Evolutionary conservation across 306 rosid species (phyloP), one percentile per base, ranked within the genome.

Genomic region (Prunus kanzakura): DNA sequence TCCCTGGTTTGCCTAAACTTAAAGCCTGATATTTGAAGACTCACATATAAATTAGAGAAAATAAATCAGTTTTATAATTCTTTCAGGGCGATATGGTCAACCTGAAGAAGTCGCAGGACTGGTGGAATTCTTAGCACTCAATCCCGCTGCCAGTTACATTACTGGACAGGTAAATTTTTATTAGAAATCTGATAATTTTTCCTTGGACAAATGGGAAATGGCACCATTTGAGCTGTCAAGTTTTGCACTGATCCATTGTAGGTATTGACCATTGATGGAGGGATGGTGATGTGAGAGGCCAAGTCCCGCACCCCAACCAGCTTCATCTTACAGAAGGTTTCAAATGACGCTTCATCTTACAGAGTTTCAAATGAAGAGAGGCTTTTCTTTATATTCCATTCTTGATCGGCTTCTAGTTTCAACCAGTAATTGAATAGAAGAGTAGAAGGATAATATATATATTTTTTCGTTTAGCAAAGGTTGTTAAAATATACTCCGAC

Each of bases 101-200:
- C 97, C 97, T 2, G 97, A 95, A 84, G 98, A 95, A 89, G 97
- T 95, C 20, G 97, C 97, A 71, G 97, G 97, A 74, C 88, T 95
- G 67, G 98, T 92, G 74, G 93, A 95, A 78, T 92, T 95, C 78
- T 88, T 95, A 73, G 98, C 97, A 12, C 92, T 92, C 55, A 90
- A 83, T 81, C 96, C 91, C 60, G 96, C 97, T 47, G 89, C 98
- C 74, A 76, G 95, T 80, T 95, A 92, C 79, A 90, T 95, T 58
- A 95, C 97, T 29, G 97, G 98, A 70, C 97, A 95, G 96, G 98
- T 82, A 60, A 29, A 6, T 52, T 20, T 43, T 18, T 3, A 10
- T 69, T 16, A 13, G 23, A 60, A 10, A 15, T 8, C 4, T 60
- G 18, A n/a, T 5, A 4, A 19, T 54, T 18, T 78, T 23, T 15